Evolutionary conservation across 768 basidiomycete species (phyloP).

Genomic region (Pleurotus pulmonarius): DNA sequence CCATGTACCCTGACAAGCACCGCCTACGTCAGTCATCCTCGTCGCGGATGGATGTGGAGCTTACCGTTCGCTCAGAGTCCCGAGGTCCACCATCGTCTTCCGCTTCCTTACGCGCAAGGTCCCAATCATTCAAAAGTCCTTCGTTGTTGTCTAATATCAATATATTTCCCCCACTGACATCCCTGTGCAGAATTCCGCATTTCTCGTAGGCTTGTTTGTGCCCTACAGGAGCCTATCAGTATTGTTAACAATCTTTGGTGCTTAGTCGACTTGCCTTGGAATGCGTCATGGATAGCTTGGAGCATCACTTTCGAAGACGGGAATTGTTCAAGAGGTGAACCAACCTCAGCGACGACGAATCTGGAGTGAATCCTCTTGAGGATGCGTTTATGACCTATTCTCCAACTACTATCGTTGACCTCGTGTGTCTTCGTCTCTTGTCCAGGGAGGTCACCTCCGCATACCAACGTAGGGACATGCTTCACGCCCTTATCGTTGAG

Average conservation of each 20-base stretch:
- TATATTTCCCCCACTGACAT: constrained; percentile 8
- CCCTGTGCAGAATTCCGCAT: constrained; percentile 4
- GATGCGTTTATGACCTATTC: background rate
- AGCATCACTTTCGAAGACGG: background rate
- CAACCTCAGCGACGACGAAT: background rate
- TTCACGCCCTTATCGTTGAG: constrained; percentile 9
- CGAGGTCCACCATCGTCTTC: background rate
- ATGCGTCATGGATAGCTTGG: background rate
- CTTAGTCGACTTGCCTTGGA: background rate
- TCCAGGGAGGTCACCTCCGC: constrained; percentile 24
- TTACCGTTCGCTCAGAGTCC: background rate
- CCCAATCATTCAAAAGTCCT: constrained; percentile 10
- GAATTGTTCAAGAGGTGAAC: background rate
- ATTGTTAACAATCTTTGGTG: too few species aligned
- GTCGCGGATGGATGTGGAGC: background rate
- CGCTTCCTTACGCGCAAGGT: background rate
- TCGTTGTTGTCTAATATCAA: background rate
- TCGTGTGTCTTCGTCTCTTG: background rate
- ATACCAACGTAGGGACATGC: constrained; percentile 21
- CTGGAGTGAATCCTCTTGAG: background rate
- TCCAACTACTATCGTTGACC: background rate
- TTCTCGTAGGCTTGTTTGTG: constrained; percentile 7
- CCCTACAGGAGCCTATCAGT: background rate
- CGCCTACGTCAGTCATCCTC: too few species aligned
- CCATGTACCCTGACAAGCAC: constrained; percentile 12